A percentile compares a stretch with the other conserved stretches of the same genome.
phyloP scores from a whole-genome alignment of 345 rosid genomes.

The Bruguiera sexangula region DNA sequence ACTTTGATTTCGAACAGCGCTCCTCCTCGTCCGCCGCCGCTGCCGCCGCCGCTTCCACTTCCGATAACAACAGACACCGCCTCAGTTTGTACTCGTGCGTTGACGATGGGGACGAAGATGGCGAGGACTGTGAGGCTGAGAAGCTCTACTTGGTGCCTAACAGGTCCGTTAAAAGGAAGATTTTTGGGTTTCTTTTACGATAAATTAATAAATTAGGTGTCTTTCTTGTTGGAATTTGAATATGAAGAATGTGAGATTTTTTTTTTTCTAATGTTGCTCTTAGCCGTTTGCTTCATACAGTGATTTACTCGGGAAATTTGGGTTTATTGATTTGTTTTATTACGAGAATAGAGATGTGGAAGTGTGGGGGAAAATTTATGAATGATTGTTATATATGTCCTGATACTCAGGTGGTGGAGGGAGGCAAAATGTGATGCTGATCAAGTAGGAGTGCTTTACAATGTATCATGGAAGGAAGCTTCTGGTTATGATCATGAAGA shows the following conservation, averaged over 20 bases:
- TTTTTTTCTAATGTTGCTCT: no score
- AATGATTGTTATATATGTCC: no score
- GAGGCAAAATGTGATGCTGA: background rate
- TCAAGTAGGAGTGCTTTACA: constrained; percentile 17
- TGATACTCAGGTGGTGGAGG: constrained; percentile 21
- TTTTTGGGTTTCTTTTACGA: no score
- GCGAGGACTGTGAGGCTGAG: constrained; percentile 8
- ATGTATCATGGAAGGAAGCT: constrained; percentile 3
- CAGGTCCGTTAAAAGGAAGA: constrained; percentile 1
- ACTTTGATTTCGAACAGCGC: constrained; percentile 5
- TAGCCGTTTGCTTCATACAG: no score
- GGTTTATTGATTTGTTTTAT: no score
- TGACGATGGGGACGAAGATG: constrained; percentile 2
- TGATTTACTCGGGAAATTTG: no score
- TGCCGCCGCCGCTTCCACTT: background rate
- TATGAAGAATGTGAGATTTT: no score
- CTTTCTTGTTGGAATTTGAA: no score
- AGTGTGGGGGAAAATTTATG: no score
- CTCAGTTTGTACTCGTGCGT: background rate
- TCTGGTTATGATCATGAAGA: background rate
- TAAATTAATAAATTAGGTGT: no score
- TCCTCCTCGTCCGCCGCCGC: constrained; percentile 1
- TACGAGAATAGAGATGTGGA: no score
- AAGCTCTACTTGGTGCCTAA: constrained; percentile 21
- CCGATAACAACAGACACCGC: no score